These are phyloP conservation scores for Cupressus sempervirens DNA, from an alignment of 75 land plant genomes.

Conservation along the genomic window DNA sequence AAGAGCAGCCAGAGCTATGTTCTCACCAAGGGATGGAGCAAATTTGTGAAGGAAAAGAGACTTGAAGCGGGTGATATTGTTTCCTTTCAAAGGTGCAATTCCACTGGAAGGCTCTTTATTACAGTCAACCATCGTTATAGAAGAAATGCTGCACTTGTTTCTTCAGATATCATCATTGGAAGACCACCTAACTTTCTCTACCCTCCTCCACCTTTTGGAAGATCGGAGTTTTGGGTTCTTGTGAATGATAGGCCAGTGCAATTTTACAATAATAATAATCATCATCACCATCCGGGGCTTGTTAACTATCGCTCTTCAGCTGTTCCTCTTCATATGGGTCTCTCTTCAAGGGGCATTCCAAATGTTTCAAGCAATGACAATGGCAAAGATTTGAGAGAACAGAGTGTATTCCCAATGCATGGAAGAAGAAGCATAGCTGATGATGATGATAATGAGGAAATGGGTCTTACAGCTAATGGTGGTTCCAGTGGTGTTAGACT, in stretches of 20 bases:
- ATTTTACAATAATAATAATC: not conserved
- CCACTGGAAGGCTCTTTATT: not conserved
- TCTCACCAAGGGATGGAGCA: constrained; percentile 33
- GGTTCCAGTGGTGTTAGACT: no score
- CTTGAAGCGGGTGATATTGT: constrained; percentile 16
- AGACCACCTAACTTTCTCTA: not conserved
- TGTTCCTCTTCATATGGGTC: not conserved
- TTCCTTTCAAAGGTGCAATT: constrained; percentile 12
- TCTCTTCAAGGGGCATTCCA: no score
- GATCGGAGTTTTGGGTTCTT: not conserved
- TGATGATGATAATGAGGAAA: no score
- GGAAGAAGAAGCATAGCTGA: no score
- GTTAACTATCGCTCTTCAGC: not conserved
- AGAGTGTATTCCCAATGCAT: no score
- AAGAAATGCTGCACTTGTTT: no score
- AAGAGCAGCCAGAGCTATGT: constrained; percentile 42
- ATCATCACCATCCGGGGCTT: not conserved
- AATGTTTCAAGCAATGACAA: no score
- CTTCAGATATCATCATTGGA: not conserved
- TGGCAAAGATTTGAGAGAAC: no score
- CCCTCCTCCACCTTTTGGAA: not conserved
- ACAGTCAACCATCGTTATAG: not conserved
- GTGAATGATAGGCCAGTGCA: not conserved
- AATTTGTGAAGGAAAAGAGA: constrained; percentile 26
- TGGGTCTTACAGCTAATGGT: no score